Conservation (phyloP, 2,329 filamentous ascomycete genomes). For the Sporothrix dimorphospora region DNA sequence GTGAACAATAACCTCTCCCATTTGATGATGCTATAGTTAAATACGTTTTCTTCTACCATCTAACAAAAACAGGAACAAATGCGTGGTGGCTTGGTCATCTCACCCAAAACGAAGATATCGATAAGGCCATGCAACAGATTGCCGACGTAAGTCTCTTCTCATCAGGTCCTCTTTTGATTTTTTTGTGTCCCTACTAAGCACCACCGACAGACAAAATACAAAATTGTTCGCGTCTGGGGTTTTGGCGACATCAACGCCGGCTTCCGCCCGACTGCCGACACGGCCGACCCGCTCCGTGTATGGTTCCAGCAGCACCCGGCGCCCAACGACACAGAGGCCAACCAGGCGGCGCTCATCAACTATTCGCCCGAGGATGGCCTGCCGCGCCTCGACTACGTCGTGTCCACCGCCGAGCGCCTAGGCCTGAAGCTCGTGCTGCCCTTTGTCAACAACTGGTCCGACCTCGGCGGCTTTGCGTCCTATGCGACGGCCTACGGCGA, state of each 20-base stretch:
- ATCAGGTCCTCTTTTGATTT: not conserved
- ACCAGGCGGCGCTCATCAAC: constrained; percentile 27
- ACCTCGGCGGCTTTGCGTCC: constrained; percentile 33
- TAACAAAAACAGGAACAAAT: constrained; percentile 28
- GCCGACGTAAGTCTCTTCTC: constrained; percentile 23
- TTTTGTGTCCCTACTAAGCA: not conserved
- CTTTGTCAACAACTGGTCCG: constrained; percentile 33
- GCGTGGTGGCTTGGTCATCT: constrained; percentile 33
- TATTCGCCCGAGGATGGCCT: constrained; percentile 29
- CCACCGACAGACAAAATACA: constrained; percentile 45
- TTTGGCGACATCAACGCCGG: constrained; percentile 53
- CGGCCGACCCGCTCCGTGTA: constrained; percentile 48
- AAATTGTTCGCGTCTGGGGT: constrained; percentile 57
- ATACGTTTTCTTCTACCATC: not conserved
- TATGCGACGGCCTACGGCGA: constrained; percentile 34
- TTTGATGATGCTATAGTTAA: not conserved
- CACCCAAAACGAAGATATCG: constrained; percentile 29
- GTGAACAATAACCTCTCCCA: not conserved
- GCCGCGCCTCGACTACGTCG: constrained; percentile 54
- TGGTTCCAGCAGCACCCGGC: constrained; percentile 46
- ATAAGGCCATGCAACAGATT: constrained; percentile 32
- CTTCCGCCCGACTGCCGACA: constrained; percentile 36
- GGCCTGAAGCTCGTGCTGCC: constrained; percentile 27
- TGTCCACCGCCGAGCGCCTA: constrained; percentile 24
- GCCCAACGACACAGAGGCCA: constrained; percentile 14